Evolutionary conservation across 345 rosid genomes (phyloP), one percentile per base, ranked within the genome.

Genomic region (Eucalyptus camaldulensis): DNA sequence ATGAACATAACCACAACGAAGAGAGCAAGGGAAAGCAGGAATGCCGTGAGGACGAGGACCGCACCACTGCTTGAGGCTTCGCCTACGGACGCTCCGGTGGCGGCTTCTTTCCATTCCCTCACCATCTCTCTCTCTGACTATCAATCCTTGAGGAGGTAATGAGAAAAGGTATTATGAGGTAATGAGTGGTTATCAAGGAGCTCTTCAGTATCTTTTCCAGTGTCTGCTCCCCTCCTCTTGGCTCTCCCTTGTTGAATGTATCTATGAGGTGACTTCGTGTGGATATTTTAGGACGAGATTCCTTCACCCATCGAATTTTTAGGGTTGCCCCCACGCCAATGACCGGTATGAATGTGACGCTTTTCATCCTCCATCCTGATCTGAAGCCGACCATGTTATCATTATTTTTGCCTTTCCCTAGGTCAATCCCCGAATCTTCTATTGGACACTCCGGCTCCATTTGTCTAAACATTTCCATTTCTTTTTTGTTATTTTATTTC

Each of bases 21-120:
- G 76, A 93, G 15, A n/a, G 91, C 92, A 27, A 93, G 89, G 76
- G 91, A 88, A 62, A 94, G 56, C 27, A 93, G 25, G 22, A 91
- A 92, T 33, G 90, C 94, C 92, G 92, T 92, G 21, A 91, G 49
- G 54, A 92, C 33, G 24, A 89, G 81, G 47, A 89, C 86, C 69
- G 33, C 67, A 29, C 50, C 89, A 53, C 22, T 17, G 86, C 90
- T 86, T 21, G 53, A 72, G 15, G 83, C 27, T 21, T 72, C 22
- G 80, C 85, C 89, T 81, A 88, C 88, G 22, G 85, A 50, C 27
- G 85, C 91, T 11, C 50, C 76, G 15, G 67, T 87, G 3, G 51
- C 80, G 6, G 51, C 87, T 67, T 85, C 91, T 17, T 87, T 90
- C 93, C 86, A 91, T 69, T 49, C 91, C 90, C 91, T 91, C 31